Evolutionary conservation across 805 yeast genomes (phyloP).

Genomic region (Ogataea neopini): DNA sequence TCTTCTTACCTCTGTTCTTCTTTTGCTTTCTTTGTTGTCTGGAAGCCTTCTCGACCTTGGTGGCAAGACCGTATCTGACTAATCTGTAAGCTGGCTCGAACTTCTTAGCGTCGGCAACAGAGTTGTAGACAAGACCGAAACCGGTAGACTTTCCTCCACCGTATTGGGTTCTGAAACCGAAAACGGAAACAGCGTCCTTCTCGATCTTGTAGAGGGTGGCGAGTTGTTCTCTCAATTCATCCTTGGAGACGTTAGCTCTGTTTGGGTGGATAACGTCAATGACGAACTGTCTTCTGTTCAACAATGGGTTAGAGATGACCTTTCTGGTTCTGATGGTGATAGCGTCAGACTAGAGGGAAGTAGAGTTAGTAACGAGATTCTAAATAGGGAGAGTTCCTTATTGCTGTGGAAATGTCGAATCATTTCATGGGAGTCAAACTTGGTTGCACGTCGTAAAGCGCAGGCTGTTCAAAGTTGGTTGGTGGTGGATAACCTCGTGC

Average conservation of each 20-base stretch:
- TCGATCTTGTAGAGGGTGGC: slow-evolving; percentile 65
- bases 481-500: neutral
- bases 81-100: slow-evolving; percentile 99
- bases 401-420: neutral
- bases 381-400: neutral
- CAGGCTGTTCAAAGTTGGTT: neutral
- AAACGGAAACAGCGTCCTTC: slow-evolving; percentile 80
- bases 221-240: slow-evolving; percentile 85
- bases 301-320: slow-evolving; percentile 98
- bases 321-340: slow-evolving; percentile 99
- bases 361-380: slow-evolving; percentile 4
- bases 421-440: neutral
- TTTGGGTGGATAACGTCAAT: slow-evolving; percentile 99
- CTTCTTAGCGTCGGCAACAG: slow-evolving; percentile 95
- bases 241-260: slow-evolving; percentile 99
- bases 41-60: slow-evolving; percentile 94
- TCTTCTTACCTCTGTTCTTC: slow-evolving; percentile 99
- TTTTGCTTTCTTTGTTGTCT: slow-evolving; percentile 99
- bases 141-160: slow-evolving; percentile 99
- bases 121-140: slow-evolving; percentile 98
- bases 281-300: slow-evolving; percentile 99
- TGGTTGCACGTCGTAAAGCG: too few relatives aligned
- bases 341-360: slow-evolving; percentile 82
- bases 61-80: slow-evolving; percentile 97
- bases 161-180: slow-evolving; percentile 98